These are phyloP conservation scores for Decorospora gaudefroyi DNA, from an alignment of 2,329 filamentous ascomycete genomes.

Conservation along the genomic window DNA sequence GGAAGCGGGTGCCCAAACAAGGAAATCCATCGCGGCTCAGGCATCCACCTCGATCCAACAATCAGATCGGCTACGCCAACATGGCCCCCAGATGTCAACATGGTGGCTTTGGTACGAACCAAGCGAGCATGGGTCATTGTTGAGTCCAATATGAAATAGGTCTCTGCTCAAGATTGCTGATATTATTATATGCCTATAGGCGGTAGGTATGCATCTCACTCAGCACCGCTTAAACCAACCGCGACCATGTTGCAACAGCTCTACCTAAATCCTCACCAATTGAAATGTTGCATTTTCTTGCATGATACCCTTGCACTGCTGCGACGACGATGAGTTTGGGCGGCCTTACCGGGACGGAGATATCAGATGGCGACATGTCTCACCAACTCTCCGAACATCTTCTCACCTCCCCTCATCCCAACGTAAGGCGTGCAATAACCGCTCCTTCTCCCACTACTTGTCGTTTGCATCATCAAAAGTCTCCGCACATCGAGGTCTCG, in stretches of 20 bases:
- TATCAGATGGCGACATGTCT: background rate
- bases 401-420: background rate
- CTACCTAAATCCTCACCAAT: too few relatives aligned
- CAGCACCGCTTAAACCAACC: too few relatives aligned
- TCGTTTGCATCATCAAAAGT: conserved; percentile 1
- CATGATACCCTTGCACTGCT: too few relatives aligned
- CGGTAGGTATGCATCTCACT: too few relatives aligned
- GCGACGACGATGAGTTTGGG: conserved; percentile 1
- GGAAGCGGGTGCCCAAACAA: conserved; percentile 8
- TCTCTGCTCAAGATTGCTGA: conserved; percentile 5
- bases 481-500: conserved; percentile 1
- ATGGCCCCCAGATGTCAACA: conserved; percentile 1
- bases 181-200: too few relatives aligned
- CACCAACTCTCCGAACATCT: background rate
- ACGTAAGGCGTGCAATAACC: background rate
- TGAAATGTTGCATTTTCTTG: too few relatives aligned
- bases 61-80: conserved; percentile 5
- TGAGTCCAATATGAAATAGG: conserved; percentile 2
- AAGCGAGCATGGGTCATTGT: background rate
- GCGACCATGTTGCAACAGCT: too few relatives aligned
- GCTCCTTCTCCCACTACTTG: background rate
- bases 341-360: conserved; percentile 1
- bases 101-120: conserved; percentile 3
- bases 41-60: conserved; percentile 10
- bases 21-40: conserved; percentile 15